Conservation (phyloP, 2,329 filamentous ascomycete species). For the Hypomyces rosellus region DNA sequence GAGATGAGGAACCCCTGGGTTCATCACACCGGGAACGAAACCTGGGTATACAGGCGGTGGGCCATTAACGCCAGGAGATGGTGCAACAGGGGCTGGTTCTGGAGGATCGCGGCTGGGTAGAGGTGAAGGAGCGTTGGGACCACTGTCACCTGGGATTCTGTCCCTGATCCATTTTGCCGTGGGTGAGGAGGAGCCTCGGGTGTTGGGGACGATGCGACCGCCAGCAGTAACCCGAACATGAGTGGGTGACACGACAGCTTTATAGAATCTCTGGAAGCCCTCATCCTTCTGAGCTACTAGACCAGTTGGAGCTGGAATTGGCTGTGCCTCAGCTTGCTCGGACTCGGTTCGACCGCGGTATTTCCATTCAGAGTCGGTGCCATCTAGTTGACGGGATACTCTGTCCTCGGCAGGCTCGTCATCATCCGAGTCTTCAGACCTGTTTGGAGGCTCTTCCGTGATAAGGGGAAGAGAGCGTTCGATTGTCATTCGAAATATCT, state of each 20-base stretch:
- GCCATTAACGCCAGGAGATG: slow-evolving; percentile 15
- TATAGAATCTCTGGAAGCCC: slow-evolving; percentile 63
- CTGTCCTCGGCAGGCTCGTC: slow-evolving; percentile 10
- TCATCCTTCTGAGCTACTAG: slow-evolving; percentile 51
- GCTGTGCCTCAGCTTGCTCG: slow-evolving; percentile 38
- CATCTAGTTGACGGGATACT: slow-evolving; percentile 29
- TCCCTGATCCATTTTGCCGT: slow-evolving; percentile 46
- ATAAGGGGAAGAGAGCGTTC: slow-evolving; percentile 24
- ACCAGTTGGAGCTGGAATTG: slow-evolving; percentile 48
- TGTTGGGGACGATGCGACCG: slow-evolving; percentile 61
- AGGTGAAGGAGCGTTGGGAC: slow-evolving; percentile 14
- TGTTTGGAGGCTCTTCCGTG: slow-evolving; percentile 22
- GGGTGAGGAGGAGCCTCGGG: slow-evolving; percentile 46
- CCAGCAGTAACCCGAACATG: slow-evolving; percentile 62
- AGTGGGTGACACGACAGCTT: slow-evolving; percentile 60
- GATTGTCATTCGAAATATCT: slow-evolving; percentile 26
- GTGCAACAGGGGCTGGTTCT: slow-evolving; percentile 5
- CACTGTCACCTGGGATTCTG: slow-evolving; percentile 19
- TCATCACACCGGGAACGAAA: slow-evolving; percentile 24
- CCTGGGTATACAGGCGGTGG: slow-evolving; percentile 27
- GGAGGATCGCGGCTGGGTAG: slow-evolving; percentile 14
- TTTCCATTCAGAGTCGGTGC: slow-evolving; percentile 37
- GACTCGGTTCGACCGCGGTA: slow-evolving; percentile 41
- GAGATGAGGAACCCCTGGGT: slow-evolving; percentile 24
- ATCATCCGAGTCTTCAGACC: slow-evolving; percentile 7